These are phyloP conservation scores for Aspergillus oerlinghausenensis DNA, from an alignment of 2,329 filamentous ascomycete genomes.

Conservation along the genomic window DNA sequence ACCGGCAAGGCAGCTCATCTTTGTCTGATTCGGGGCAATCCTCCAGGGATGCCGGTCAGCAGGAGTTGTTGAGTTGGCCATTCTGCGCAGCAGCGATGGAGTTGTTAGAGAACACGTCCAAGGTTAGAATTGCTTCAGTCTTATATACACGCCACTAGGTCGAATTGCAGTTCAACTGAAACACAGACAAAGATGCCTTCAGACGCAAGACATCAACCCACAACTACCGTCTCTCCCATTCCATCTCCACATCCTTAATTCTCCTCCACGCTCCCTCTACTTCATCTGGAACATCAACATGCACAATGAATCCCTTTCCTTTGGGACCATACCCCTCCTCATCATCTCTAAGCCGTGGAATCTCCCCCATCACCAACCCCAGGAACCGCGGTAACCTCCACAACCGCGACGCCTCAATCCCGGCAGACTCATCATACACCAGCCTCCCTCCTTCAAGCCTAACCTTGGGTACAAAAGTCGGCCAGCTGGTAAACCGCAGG, in stretches of 20 bases:
- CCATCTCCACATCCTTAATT: constrained; percentile 1
- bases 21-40: neutral
- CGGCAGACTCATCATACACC: constrained; percentile 5
- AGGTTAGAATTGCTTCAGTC: neutral
- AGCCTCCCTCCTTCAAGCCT: constrained; percentile 1
- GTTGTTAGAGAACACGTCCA: neutral
- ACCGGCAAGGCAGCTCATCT: neutral
- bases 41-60: neutral
- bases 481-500: constrained; percentile 23
- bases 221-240: constrained; percentile 2
- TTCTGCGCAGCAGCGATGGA: neutral
- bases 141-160: neutral
- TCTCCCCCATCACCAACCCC: constrained; percentile 42
- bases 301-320: constrained; percentile 41
- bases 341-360: constrained; percentile 42
- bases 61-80: neutral
- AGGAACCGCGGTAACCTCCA: constrained; percentile 40
- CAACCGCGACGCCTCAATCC: constrained; percentile 16
- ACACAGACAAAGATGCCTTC: neutral
- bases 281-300: constrained; percentile 39
- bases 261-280: constrained; percentile 33
- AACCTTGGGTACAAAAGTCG: constrained; percentile 17
- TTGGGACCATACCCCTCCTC: constrained; percentile 41
- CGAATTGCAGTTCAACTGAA: neutral
- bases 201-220: neutral